Base-by-base conservation (phyloP, 805 yeast species). In the Candida caryicola region DNA sequence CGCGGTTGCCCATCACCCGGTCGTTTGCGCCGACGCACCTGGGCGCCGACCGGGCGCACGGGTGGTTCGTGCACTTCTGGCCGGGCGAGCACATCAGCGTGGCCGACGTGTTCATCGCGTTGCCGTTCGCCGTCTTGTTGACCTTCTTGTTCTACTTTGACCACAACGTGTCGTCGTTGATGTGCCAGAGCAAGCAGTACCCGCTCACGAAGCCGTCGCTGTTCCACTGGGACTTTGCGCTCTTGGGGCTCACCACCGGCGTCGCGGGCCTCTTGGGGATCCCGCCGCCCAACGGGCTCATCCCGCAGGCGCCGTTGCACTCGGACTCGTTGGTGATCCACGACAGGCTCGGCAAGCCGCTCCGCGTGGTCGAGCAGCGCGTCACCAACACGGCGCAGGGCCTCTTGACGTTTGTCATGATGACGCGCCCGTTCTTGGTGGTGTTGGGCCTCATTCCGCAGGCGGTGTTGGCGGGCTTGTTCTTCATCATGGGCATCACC, bases 271-370 rank as follows among this genome's bases (percentile, higher is more conserved):
- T 91, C 1, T 54, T 91, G 8, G 99, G 98, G 0, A 72, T 93
- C 2, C 99, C 98, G 0, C 89, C 97, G 2, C 98, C 98, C 0
- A 93, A 93, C 61, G 99, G 99, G 0, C 69, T 91, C 23, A 91
- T 91, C 31, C 99, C 99, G 1, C 99, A 91, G 59, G 98, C 99
- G 0, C 98, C 98, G 2, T 57, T 93, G 25, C 99, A 91, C 51
- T 89, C 98, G 0, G 76, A 74, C 29, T 78, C 96, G 0, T 62
- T 91, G 21, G 74, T 87, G 29, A 79, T 85, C 10, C 71, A 72
- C 45, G 72, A 73, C 43, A 37, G 49, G 23, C 45, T 59, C 4
- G 72, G 71, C 1, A 42, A 52, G 35, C 68, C 76, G 1, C 54
- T 66, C 1, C 61, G 76, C 3, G 89, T 90, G 7, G 95, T 93